Conservation (phyloP, 106 monocot species). For the Triglochin maritima region DNA sequence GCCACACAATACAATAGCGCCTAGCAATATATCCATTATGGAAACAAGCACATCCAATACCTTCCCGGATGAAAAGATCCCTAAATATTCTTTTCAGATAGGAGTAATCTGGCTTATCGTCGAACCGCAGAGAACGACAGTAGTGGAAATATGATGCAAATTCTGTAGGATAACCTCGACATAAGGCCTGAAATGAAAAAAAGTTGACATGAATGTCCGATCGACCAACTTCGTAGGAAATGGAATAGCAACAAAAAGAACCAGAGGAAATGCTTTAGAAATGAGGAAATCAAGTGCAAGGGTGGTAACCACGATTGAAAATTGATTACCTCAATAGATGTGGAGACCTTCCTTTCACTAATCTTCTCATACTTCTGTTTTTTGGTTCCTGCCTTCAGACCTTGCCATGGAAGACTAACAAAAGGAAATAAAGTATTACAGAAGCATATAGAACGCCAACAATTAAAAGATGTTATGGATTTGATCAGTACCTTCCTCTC, state of each 20-base stretch:
- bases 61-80: conserved; percentile 63
- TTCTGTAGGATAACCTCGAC: conserved; percentile 37
- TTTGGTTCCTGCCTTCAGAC: conserved; percentile 24
- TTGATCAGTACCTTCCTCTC: conserved; percentile 15
- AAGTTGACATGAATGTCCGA: background rate
- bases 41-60: conserved; percentile 8
- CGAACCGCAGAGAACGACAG: conserved; percentile 49
- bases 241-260: background rate
- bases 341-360: conserved; percentile 26
- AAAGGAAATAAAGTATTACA: background rate
- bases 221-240: background rate
- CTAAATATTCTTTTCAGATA: conserved; percentile 61
- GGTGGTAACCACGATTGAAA: background rate
- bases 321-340: conserved; percentile 21
- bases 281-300: background rate
- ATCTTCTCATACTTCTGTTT: conserved; percentile 23
- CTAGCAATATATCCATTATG: background rate
- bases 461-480: background rate
- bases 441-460: background rate
- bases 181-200: conserved; percentile 12
- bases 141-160: conserved; percentile 63
- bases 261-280: background rate
- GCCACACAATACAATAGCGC: too few relatives aligned
- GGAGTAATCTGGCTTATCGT: conserved; percentile 61
- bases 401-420: conserved; percentile 24